Evolutionary conservation across 345 rosid genomes (phyloP).

Genomic region (Corchorus capsularis): DNA sequence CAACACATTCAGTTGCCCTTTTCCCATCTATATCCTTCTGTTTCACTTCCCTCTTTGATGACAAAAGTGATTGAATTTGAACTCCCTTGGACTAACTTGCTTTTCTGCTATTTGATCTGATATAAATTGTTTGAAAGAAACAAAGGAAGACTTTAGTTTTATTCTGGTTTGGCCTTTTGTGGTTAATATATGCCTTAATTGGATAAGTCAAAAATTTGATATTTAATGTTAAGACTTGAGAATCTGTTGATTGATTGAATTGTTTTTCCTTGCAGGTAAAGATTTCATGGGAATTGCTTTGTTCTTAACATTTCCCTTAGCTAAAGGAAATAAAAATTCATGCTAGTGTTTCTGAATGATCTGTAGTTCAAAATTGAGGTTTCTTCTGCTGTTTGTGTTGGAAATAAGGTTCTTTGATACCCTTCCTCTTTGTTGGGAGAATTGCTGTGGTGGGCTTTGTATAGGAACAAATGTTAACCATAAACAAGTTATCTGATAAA

Average conservation of each 20-base stretch:
- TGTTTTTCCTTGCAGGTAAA: no score
- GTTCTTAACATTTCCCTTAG: neutral
- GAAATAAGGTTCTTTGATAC: conserved; percentile 1
- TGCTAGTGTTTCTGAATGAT: neutral
- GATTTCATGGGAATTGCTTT: neutral
- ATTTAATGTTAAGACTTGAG: no score
- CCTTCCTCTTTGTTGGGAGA: conserved; percentile 3
- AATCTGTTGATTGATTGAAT: no score
- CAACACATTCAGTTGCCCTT: conserved; percentile 17
- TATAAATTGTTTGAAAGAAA: neutral
- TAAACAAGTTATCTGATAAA: neutral
- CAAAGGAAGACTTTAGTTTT: neutral
- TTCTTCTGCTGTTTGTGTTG: neutral
- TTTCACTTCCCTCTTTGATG: neutral
- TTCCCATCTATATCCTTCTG: neutral
- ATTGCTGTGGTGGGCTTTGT: neutral
- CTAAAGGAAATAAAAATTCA: neutral
- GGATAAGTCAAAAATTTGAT: no score
- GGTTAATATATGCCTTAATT: neutral
- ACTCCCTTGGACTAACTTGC: neutral
- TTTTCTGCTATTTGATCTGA: neutral
- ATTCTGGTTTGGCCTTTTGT: neutral
- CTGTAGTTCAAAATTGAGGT: neutral
- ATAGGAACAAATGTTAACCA: neutral
- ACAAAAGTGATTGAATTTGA: neutral